Conservation (phyloP, 805 yeast species). For the Yamadazyma tumulicola region DNA sequence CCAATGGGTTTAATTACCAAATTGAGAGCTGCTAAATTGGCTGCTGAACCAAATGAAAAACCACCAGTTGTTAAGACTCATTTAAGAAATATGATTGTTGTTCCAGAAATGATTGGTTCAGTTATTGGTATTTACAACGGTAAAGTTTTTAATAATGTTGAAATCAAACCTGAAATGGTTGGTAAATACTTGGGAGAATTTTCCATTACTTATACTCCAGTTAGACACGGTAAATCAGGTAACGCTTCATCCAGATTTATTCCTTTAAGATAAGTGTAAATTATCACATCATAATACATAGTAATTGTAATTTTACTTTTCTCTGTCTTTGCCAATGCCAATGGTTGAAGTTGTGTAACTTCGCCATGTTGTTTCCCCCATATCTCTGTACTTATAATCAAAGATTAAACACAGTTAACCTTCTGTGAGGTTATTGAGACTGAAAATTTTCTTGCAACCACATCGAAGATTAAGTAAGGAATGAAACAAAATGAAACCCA, state of each 20-base stretch:
- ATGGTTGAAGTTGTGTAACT: not conserved
- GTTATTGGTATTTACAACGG: slow-evolving; percentile 99
- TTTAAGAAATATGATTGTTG: slow-evolving; percentile 97
- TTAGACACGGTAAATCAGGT: slow-evolving; percentile 99
- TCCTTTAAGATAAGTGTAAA: slow-evolving; percentile 47
- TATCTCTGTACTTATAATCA: not conserved
- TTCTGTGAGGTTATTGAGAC: not conserved
- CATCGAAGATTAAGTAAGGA: not conserved
- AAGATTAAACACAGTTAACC: too few relatives aligned
- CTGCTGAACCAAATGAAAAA: slow-evolving; percentile 89
- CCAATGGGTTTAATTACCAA: slow-evolving; percentile 96
- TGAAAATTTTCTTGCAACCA: slow-evolving; percentile 1
- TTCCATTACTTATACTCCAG: slow-evolving; percentile 99
- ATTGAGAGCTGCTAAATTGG: slow-evolving; percentile 95
- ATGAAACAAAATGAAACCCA: slow-evolving; percentile 1
- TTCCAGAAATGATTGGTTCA: slow-evolving; percentile 99
- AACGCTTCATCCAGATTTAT: slow-evolving; percentile 75
- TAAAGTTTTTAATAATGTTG: slow-evolving; percentile 98
- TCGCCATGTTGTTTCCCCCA: not conserved
- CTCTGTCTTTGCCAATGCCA: not conserved
- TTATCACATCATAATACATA: slow-evolving; percentile 7
- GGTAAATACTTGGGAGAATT: slow-evolving; percentile 99
- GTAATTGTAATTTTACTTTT: slow-evolving; percentile 6
- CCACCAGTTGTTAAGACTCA: slow-evolving; percentile 98
- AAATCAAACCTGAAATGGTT: slow-evolving; percentile 98